Evolutionary conservation across 352 stramenopile species (phyloP).

Genomic region (Pythium dissotocum): DNA sequence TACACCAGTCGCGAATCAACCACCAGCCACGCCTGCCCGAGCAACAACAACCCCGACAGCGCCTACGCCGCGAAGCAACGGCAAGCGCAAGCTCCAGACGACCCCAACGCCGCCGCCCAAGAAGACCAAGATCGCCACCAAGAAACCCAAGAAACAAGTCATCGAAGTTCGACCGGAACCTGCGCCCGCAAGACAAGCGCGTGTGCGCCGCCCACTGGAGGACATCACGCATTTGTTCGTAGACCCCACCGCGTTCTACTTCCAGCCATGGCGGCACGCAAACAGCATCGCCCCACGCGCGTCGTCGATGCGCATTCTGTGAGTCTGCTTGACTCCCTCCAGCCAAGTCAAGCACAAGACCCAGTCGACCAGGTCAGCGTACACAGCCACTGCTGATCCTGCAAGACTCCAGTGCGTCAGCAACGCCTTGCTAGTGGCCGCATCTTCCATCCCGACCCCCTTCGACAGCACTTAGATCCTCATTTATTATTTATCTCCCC

Average conservation of each 20-base stretch:
- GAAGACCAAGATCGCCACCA: conserved; percentile 6
- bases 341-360: not conserved
- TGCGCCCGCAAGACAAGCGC: conserved; percentile 4
- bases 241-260: conserved; percentile 26
- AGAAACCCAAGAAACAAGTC: conserved; percentile 10
- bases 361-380: not conserved
- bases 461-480: not conserved
- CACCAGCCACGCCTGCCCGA: not conserved
- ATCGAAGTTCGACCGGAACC: conserved; percentile 21
- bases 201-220: conserved; percentile 48
- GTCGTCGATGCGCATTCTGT: conserved; percentile 12
- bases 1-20: not conserved
- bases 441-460: not conserved
- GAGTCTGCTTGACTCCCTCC: not conserved
- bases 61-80: conserved; percentile 8
- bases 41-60: not conserved
- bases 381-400: not conserved
- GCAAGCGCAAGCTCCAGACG: conserved; percentile 24
- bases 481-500: not conserved
- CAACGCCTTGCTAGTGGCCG: not conserved
- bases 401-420: not conserved
- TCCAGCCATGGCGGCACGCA: conserved; percentile 18
- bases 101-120: conserved; percentile 6
- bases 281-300: conserved; percentile 2
- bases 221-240: conserved; percentile 74